A percentile compares a stretch with the other conserved stretches of the same genome.
Conservation (phyloP, 306 rosid species). For the Vigna unguiculata region DNA sequence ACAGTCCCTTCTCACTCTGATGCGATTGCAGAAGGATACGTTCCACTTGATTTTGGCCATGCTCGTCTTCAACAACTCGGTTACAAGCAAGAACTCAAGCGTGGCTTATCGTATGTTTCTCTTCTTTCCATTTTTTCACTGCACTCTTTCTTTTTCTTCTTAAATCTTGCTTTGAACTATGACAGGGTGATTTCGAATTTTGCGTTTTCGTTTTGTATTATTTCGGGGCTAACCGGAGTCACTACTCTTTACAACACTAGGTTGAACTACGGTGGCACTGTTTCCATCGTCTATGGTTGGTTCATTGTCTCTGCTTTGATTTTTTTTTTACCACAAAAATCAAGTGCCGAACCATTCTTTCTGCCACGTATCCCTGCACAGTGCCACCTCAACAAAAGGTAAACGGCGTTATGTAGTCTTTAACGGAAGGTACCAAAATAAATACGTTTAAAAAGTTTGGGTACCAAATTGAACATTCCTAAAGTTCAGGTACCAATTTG, state of each 20-base stretch:
- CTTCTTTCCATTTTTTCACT: not conserved
- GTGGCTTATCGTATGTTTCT: conserved; percentile 84
- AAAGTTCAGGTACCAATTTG: too few species aligned
- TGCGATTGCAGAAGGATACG: conserved; percentile 36
- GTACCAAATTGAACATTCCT: too few species aligned
- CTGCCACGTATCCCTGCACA: too few species aligned
- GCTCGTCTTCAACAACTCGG: conserved; percentile 92
- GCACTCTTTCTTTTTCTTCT: not conserved
- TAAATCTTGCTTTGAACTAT: not conserved
- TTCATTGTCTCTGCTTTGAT: conserved; percentile 68
- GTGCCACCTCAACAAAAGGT: too few species aligned
- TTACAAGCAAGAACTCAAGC: conserved; percentile 98
- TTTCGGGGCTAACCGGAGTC: conserved; percentile 88
- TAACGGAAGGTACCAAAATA: too few species aligned
- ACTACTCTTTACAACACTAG: conserved; percentile 94
- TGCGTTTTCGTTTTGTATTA: conserved; percentile 91
- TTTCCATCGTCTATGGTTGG: conserved; percentile 90
- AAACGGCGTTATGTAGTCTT: too few species aligned
- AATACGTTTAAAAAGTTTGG: too few species aligned
- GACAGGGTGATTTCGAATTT: conserved; percentile 88
- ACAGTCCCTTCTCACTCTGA: conserved; percentile 47
- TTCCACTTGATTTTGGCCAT: conserved; percentile 73
- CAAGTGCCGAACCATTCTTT: too few species aligned
- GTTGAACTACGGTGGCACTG: conserved; percentile 83
- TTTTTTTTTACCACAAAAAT: too few species aligned